phyloP scores from a whole-genome alignment of 768 basidiomycete genomes.

The Psilocybe tampanensis region DNA sequence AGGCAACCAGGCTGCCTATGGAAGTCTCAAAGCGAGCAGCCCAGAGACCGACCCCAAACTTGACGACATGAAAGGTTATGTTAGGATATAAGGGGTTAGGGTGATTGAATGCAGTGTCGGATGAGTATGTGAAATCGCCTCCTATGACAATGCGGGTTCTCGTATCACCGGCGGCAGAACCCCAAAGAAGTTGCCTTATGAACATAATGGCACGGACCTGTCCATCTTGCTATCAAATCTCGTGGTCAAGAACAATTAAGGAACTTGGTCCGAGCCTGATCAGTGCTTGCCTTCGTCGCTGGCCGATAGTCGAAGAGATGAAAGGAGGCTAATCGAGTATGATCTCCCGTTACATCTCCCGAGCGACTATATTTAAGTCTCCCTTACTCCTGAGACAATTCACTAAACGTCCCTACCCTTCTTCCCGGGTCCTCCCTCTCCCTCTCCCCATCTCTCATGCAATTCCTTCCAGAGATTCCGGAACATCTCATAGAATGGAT shows the following conservation, averaged over 20 bases:
- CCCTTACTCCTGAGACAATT: not conserved
- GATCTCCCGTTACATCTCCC: slow-evolving; percentile 2
- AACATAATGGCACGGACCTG: slow-evolving; percentile 17
- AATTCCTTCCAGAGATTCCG: slow-evolving; percentile 60
- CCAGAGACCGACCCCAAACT: not conserved
- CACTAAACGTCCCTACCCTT: not conserved
- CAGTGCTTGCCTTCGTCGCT: not conserved
- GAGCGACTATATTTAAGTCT: slow-evolving; percentile 1
- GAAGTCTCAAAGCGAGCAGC: not conserved
- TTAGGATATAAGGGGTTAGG: slow-evolving; percentile 1
- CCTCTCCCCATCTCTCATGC: slow-evolving; percentile 38
- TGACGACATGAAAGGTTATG: not conserved
- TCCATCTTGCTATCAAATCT: slow-evolving; percentile 10
- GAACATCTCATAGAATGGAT: slow-evolving; percentile 58
- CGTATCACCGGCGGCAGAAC: slow-evolving; percentile 25
- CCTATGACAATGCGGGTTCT: slow-evolving; percentile 19
- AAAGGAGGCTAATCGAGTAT: slow-evolving; percentile 5
- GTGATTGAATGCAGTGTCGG: not conserved
- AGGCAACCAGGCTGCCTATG: not conserved
- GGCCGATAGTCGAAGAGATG: slow-evolving; percentile 7
- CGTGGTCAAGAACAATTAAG: slow-evolving; percentile 10
- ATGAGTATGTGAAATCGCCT: not conserved
- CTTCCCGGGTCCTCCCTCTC: not conserved
- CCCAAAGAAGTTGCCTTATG: slow-evolving; percentile 13
- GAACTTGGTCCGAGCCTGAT: slow-evolving; percentile 6